A percentile compares a stretch with the other conserved stretches of the same genome.
phyloP scores from a whole-genome alignment of 352 stramenopile species.

The Globisporangium sylvaticum region DNA sequence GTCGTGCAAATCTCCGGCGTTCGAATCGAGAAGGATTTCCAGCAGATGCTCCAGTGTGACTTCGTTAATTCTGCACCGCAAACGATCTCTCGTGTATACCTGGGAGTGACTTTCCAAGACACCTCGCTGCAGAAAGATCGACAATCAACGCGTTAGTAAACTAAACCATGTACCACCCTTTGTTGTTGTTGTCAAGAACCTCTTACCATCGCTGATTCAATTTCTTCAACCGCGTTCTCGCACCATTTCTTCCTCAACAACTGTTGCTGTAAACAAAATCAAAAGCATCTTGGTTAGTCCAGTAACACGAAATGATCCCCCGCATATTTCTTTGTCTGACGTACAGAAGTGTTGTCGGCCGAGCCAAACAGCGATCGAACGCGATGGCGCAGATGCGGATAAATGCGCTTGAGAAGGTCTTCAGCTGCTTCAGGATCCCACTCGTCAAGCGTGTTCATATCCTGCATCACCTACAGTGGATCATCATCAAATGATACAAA shows the following conservation, averaged over 20 bases:
- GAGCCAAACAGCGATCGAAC: slow-evolving; percentile 8
- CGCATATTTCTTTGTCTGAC: neutral
- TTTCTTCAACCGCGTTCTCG: slow-evolving; percentile 9
- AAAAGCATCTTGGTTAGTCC: neutral
- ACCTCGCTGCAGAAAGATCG: neutral
- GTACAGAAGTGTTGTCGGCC: neutral
- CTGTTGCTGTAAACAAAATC: neutral
- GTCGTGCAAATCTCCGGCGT: neutral
- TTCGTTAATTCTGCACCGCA: slow-evolving; percentile 2
- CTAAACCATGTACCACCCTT: neutral
- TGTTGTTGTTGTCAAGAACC: neutral
- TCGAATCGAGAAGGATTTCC: slow-evolving; percentile 4
- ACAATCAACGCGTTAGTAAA: neutral
- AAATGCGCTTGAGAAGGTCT: slow-evolving; percentile 15
- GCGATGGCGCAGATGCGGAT: slow-evolving; percentile 15
- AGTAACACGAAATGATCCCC: neutral
- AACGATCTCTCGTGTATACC: neutral
- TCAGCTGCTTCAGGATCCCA: slow-evolving; percentile 13
- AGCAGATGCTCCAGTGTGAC: slow-evolving; percentile 10
- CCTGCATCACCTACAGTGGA: slow-evolving; percentile 12
- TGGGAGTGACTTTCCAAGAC: neutral
- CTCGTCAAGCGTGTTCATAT: slow-evolving; percentile 19
- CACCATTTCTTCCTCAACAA: slow-evolving; percentile 10
- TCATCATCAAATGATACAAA: neutral
- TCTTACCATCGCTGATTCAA: slow-evolving; percentile 13